Base-by-base conservation (phyloP, 164 flowering plant species). In the Stephania japonica region DNA sequence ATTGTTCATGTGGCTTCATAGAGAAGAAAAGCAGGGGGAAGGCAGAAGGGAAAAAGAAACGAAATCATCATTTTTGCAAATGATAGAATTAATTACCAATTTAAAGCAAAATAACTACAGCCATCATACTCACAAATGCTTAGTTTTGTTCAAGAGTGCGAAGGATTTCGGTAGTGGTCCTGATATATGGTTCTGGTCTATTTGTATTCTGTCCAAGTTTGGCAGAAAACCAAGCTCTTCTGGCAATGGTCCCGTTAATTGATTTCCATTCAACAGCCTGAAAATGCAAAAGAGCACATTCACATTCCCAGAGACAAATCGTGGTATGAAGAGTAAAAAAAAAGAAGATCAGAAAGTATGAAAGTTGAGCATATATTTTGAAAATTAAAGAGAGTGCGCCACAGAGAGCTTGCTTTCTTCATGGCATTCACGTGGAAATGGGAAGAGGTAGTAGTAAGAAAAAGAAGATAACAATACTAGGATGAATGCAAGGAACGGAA, bases 191-290 rank as follows among this genome's bases (percentile, higher is more conserved):
- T 94, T 94, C 77, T 85, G 71, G 75, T 94, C 98, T 56, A 92
- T 77, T 75, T 92, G 96, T 26, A 94, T 75, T 73, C 90, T 86
- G 32, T 70, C 77, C 74, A 94, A 71, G 24, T 87, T 85, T 69
- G 86, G 62, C 65, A 92, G 93, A 77, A 76, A 49, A 24, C 97
- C 97, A n/a, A 91, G 84, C 84, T 94, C 98, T 25, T 85, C 89
- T 0, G 98, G 93, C 70, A 92, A 75, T 70, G 86, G 50, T 65
- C 96, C 98, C 24, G 93, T 79, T 67, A 94, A 71, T 27, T 80
- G 71, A 78, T 94, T 92, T 67, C 98, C 97, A 85, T 84, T 89
- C 80, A 94, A 74, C n/a, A 94, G 93, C 86, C 97, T 94, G 92
- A 70, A 77, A 5, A 72, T 18, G 74, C 16, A 80, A 38, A 73